These are phyloP conservation scores for Isatis lusitanica DNA, from an alignment of 441 rosid genomes.

Conservation along the genomic window DNA sequence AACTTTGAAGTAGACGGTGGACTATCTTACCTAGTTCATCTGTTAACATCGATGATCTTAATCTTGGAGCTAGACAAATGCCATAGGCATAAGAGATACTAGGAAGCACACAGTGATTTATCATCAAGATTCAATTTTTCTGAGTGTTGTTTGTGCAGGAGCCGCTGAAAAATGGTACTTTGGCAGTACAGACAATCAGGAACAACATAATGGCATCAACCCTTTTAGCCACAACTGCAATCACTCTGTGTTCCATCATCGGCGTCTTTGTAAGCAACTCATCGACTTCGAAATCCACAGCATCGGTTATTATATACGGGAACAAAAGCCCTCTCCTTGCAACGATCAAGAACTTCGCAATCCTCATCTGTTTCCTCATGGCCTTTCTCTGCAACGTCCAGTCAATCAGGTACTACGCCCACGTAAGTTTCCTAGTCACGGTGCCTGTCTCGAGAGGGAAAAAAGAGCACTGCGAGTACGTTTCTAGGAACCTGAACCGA, in stretches of 20 bases:
- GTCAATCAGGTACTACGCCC: conserved; percentile 87
- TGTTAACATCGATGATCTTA: not conserved
- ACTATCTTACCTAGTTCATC: not conserved
- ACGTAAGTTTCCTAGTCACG: conserved; percentile 75
- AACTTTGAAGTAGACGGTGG: not conserved
- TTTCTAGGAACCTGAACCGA: conserved; percentile 71
- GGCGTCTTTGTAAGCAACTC: conserved; percentile 77
- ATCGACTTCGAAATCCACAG: conserved; percentile 44
- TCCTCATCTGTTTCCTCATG: conserved; percentile 76
- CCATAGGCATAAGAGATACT: not conserved
- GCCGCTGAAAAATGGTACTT: conserved; percentile 76
- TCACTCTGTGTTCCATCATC: conserved; percentile 83
- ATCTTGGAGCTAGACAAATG: conserved; percentile 5
- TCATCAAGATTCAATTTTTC: not conserved
- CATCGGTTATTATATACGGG: conserved; percentile 57
- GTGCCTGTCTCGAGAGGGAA: conserved; percentile 58
- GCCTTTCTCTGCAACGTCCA: conserved; percentile 93
- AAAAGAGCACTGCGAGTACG: conserved; percentile 61
- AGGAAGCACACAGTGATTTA: not conserved
- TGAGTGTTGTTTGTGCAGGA: conserved; percentile 49
- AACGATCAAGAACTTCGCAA: conserved; percentile 77
- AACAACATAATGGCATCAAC: conserved; percentile 98
- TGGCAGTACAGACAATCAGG: conserved; percentile 84
- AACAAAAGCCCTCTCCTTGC: conserved; percentile 54
- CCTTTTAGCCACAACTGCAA: conserved; percentile 80